Percentiles rank a stretch among this genome's conserved stretches.
Evolutionary conservation across 352 stramenopile species (phyloP).

Genomic region (Pythium volutum): DNA sequence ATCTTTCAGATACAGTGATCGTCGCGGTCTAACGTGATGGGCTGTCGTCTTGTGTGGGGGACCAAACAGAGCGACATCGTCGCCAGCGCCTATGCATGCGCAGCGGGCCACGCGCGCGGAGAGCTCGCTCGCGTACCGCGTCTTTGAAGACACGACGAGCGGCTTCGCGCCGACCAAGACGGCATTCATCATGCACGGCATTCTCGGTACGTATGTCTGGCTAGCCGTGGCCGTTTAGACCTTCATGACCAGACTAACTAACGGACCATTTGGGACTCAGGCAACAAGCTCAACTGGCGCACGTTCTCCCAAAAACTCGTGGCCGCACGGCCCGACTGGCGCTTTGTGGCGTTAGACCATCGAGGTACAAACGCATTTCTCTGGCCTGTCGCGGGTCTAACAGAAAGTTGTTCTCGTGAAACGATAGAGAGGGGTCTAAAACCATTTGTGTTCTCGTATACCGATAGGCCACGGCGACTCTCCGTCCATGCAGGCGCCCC

Average conservation of each 20-base stretch:
- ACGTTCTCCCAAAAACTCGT: conserved; percentile 68
- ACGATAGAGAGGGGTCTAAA: background rate
- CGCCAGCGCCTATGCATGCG: background rate
- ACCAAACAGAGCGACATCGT: background rate
- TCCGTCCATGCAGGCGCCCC: conserved; percentile 55
- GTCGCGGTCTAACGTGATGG: background rate
- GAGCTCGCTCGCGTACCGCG: conserved; percentile 59
- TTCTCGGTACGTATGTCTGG: conserved; percentile 50
- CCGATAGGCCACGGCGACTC: conserved; percentile 64
- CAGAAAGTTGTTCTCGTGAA: background rate
- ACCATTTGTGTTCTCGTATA: background rate
- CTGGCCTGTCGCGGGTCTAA: background rate
- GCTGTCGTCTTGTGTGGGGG: background rate
- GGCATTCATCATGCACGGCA: conserved; percentile 76
- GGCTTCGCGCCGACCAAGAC: conserved; percentile 48
- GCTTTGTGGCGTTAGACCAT: conserved; percentile 63
- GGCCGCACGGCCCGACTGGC: conserved; percentile 36
- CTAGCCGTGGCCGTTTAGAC: background rate
- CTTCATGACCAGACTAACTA: background rate
- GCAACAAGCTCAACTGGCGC: conserved; percentile 84
- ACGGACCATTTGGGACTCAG: conserved; percentile 24
- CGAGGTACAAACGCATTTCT: conserved; percentile 34
- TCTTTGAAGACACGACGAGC: conserved; percentile 50
- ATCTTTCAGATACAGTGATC: background rate
- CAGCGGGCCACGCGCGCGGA: conserved; percentile 28